These are phyloP conservation scores for Botrytis cinerea DNA, from an alignment of 2,329 filamentous ascomycete genomes.

Conservation along the genomic window DNA sequence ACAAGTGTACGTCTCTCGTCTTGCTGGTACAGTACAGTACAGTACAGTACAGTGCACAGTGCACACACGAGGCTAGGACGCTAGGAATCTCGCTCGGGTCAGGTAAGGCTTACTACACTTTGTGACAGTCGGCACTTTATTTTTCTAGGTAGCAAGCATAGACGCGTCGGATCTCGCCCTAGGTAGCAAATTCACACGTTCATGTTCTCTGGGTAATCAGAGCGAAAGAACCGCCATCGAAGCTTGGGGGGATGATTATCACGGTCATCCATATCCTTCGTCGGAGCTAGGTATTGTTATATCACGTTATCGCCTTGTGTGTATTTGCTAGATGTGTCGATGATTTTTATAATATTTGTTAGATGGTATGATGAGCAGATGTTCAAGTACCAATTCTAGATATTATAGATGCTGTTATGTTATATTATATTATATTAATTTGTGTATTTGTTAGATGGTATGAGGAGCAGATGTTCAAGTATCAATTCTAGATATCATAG, in stretches of 20 bases:
- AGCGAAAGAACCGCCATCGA: neutral
- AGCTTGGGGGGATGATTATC: too few relatives aligned
- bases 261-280: too few relatives aligned
- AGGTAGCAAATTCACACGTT: too few relatives aligned
- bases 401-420: too few relatives aligned
- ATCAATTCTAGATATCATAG: too few relatives aligned
- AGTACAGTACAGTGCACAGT: neutral
- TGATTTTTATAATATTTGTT: too few relatives aligned
- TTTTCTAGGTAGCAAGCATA: conserved; percentile 19
- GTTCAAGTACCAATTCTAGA: too few relatives aligned
- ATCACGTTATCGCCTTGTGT: neutral
- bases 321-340: neutral
- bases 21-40: neutral
- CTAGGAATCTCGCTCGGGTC: conserved; percentile 1
- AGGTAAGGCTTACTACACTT: conserved; percentile 2
- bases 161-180: neutral
- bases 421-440: too few relatives aligned
- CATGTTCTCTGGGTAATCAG: neutral
- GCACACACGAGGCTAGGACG: conserved; percentile 19
- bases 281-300: too few relatives aligned
- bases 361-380: too few relatives aligned
- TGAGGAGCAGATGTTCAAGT: too few relatives aligned
- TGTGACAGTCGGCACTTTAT: neutral
- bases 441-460: too few relatives aligned
- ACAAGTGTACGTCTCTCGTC: neutral